These are phyloP conservation scores for Pleurotus sapidus DNA, from an alignment of 768 basidiomycete genomes.

Conservation along the genomic window DNA sequence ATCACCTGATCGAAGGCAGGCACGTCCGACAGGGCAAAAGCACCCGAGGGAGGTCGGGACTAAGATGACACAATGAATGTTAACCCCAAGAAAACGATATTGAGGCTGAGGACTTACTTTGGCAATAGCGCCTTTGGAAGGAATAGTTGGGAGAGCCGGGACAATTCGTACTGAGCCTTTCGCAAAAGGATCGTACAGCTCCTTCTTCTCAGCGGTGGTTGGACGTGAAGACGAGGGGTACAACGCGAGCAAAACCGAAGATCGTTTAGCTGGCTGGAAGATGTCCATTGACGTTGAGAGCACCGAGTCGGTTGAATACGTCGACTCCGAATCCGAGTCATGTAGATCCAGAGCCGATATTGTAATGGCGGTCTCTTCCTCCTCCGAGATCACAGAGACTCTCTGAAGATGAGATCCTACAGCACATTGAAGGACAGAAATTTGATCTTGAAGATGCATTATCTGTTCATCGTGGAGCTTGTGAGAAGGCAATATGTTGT, in stretches of 20 bases:
- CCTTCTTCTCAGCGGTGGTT: not conserved
- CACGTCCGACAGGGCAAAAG: not conserved
- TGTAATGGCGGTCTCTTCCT: not conserved
- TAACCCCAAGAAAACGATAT: not conserved
- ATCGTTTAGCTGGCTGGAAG: constrained; percentile 1
- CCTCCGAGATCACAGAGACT: not conserved
- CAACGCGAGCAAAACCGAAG: not conserved
- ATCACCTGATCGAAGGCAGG: too few species aligned
- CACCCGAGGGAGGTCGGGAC: not conserved
- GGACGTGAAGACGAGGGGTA: not conserved
- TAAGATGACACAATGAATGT: not conserved
- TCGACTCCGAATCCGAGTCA: not conserved
- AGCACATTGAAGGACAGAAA: not conserved
- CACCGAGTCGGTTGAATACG: constrained; percentile 2
- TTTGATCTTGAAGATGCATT: constrained; percentile 1
- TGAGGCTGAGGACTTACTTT: not conserved
- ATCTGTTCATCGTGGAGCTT: not conserved
- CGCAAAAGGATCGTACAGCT: not conserved
- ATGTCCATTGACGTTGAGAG: not conserved
- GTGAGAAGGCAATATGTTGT: too few species aligned
- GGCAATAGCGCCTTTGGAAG: not conserved
- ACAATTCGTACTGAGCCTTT: not conserved
- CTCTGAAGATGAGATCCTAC: not conserved
- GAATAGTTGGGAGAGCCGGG: not conserved
- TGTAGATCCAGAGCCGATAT: not conserved